Conservation (phyloP, 2,329 filamentous ascomycete species). For the Xylaria polymorpha region DNA sequence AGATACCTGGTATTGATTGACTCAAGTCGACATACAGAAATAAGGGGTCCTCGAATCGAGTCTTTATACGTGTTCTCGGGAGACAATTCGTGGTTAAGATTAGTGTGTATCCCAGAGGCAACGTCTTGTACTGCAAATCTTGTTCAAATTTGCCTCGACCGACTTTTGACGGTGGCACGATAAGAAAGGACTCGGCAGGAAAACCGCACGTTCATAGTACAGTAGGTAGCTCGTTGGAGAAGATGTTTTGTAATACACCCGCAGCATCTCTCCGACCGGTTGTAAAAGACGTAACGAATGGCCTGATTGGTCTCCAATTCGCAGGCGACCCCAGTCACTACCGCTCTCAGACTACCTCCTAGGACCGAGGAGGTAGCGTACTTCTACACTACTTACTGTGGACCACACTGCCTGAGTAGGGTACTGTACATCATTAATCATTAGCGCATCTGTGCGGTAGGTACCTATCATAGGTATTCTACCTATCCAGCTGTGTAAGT, state of each 20-base stretch:
- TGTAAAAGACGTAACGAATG: constrained; percentile 14
- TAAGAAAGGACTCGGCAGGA: background rate
- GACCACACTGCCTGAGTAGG: background rate
- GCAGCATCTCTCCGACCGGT: constrained; percentile 14
- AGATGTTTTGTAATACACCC: constrained; percentile 24
- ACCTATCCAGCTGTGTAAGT: background rate
- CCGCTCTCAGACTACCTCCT: too few relatives aligned
- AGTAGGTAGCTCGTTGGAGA: constrained; percentile 14
- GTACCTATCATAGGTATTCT: background rate
- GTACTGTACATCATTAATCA: background rate
- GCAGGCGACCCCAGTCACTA: constrained; percentile 33
- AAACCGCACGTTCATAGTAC: background rate
- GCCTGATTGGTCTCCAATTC: constrained; percentile 25
- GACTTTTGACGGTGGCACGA: constrained; percentile 18
- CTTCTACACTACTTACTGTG: background rate
- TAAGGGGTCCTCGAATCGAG: constrained; percentile 23
- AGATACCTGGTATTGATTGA: constrained; percentile 3
- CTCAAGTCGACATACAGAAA: constrained; percentile 7
- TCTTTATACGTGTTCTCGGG: constrained; percentile 14
- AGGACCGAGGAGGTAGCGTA: too few relatives aligned
- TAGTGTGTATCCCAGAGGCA: constrained; percentile 2
- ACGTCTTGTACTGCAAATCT: background rate
- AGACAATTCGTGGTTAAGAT: background rate
- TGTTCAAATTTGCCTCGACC: constrained; percentile 12
- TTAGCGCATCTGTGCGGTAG: background rate